A percentile compares a stretch with the other conserved stretches of the same genome.
Conservation (phyloP, 805 yeast species). For the Candida silvatica region DNA sequence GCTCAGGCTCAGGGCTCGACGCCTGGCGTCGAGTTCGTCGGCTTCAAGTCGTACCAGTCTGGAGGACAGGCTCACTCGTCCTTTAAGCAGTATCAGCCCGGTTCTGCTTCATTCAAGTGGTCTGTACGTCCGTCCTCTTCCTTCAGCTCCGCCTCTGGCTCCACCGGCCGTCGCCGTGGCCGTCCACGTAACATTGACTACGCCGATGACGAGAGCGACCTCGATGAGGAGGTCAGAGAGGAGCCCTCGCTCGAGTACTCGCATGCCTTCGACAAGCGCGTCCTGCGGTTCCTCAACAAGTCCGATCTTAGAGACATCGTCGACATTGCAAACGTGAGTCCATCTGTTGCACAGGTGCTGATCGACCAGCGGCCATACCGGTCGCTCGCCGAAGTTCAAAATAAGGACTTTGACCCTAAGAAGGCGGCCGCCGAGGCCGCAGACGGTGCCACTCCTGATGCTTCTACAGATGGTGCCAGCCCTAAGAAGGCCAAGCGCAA, state of each 20-base stretch:
- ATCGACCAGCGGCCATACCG: conserved; percentile 64
- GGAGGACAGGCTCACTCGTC: too few species aligned
- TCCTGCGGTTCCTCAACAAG: conserved; percentile 69
- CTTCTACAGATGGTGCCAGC: conserved; percentile 1
- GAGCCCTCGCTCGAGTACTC: conserved; percentile 18
- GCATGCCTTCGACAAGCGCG: conserved; percentile 48
- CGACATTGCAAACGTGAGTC: conserved; percentile 69
- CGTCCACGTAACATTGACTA: too few species aligned
- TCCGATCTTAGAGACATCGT: conserved; percentile 69
- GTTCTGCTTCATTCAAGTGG: too few species aligned
- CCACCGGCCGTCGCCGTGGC: too few species aligned
- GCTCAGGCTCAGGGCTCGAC: too few species aligned
- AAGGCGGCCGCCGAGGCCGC: conserved; percentile 13
- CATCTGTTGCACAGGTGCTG: conserved; percentile 55
- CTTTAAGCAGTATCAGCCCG: too few species aligned
- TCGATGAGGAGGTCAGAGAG: conserved; percentile 24
- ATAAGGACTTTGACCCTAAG: conserved; percentile 37
- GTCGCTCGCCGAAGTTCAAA: conserved; percentile 50
- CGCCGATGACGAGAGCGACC: conserved; percentile 6
- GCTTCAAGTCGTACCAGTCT: too few species aligned
- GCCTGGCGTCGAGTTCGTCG: too few species aligned
- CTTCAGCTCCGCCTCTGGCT: too few species aligned
- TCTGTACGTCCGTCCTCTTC: too few species aligned
- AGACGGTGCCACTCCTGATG: too few species aligned
- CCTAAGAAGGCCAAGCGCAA: conserved; percentile 4